phyloP scores from a whole-genome alignment of 345 rosid species.

The Iberis pinnata region DNA sequence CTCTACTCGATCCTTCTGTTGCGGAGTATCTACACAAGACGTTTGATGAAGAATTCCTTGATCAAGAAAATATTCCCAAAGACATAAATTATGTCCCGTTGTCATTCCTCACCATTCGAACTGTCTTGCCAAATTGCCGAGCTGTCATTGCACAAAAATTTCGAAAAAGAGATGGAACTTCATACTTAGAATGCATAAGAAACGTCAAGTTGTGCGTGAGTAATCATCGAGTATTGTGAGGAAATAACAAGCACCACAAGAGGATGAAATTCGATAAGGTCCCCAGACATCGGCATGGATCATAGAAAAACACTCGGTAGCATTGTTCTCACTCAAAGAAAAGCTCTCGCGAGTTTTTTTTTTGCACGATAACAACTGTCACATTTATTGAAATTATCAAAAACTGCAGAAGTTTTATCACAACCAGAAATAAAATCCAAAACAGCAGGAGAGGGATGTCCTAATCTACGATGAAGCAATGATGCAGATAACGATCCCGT shows the following conservation, averaged over 20 bases:
- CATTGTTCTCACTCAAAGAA: no score
- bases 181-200: not conserved
- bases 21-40: not conserved
- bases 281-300: no score
- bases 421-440: no score
- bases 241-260: not conserved
- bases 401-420: no score
- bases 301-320: no score
- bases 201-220: not conserved
- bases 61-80: rapidly evolving
- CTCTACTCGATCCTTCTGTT: not conserved
- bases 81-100: not conserved
- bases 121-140: not conserved
- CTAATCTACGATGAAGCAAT: no score
- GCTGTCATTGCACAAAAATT: not conserved
- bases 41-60: not conserved
- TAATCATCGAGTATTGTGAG: not conserved
- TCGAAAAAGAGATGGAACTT: not conserved
- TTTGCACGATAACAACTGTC: no score
- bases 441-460: no score
- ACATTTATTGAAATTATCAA: no score
- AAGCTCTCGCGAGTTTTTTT: no score
- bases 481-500: no score
- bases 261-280: no score
- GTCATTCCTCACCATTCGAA: not conserved